Evolutionary conservation across 140 eudicot species (phyloP).

Genomic region (Anethum foeniculum): DNA sequence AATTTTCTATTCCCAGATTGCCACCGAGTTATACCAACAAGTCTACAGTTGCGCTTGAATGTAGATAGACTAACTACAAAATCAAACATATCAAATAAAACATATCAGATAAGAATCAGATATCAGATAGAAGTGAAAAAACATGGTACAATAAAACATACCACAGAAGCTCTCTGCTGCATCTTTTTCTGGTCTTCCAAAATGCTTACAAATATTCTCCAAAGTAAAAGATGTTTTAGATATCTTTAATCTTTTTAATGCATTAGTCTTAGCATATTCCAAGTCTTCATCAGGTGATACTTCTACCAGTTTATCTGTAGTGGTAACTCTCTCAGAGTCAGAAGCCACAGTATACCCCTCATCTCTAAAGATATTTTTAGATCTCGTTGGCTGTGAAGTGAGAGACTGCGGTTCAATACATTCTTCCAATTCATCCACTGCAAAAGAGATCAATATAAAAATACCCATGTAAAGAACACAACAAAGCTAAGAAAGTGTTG

Average conservation of each 20-base stretch:
- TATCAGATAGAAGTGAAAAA: too few species aligned
- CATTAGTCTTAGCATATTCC: neutral
- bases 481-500: too few species aligned
- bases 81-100: neutral
- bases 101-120: too few species aligned
- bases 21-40: neutral
- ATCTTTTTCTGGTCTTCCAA: neutral
- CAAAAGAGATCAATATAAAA: neutral
- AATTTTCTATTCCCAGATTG: neutral
- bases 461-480: too few species aligned
- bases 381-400: neutral
- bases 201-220: neutral
- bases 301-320: too few species aligned
- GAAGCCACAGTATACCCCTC: too few species aligned
- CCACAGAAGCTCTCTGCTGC: too few species aligned
- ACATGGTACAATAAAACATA: neutral
- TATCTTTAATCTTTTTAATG: neutral
- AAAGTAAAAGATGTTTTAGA: neutral
- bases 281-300: too few species aligned
- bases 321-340: too few species aligned
- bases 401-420: neutral
- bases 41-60: neutral
- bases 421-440: neutral
- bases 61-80: neutral
- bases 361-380: neutral